Conservation (phyloP, 179 eudicot genomes). For the Amaranthus tricolor region DNA sequence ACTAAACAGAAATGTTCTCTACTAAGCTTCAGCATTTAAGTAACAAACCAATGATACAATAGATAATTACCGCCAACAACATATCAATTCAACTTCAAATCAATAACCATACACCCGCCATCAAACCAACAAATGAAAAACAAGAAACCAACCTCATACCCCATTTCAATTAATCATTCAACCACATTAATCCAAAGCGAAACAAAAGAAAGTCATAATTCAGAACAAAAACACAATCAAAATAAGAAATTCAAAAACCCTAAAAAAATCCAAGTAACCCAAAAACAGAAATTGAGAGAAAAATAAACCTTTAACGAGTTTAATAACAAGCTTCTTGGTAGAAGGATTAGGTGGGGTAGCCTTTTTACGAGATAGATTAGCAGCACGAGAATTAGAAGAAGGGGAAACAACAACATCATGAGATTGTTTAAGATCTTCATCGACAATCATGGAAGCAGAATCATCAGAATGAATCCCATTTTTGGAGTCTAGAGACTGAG, state of each 20-base stretch:
- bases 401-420: slow-evolving; percentile 8
- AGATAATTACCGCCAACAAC: background rate
- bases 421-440: slow-evolving; percentile 54
- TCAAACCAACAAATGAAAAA: background rate
- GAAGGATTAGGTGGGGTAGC: slow-evolving; percentile 87
- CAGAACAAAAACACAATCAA: background rate
- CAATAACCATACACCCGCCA: background rate
- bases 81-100: slow-evolving; percentile 1
- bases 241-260: background rate
- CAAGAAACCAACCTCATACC: background rate
- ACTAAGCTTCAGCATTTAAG: background rate
- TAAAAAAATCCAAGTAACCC: slow-evolving; percentile 19
- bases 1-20: background rate
- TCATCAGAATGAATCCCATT: slow-evolving; percentile 40
- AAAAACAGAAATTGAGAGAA: background rate
- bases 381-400: slow-evolving; percentile 12
- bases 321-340: slow-evolving; percentile 76
- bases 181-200: background rate
- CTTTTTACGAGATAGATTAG: slow-evolving; percentile 83
- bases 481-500: slow-evolving; percentile 45
- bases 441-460: slow-evolving; percentile 41
- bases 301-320: slow-evolving; percentile 69
- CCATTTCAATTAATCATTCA: background rate
- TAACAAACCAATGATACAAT: background rate
- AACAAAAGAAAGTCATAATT: slow-evolving; percentile 6